Evolutionary conservation across 305 asterid genomes (phyloP), one percentile per base, ranked within the genome.

Genomic region (Plantago coronopus): DNA sequence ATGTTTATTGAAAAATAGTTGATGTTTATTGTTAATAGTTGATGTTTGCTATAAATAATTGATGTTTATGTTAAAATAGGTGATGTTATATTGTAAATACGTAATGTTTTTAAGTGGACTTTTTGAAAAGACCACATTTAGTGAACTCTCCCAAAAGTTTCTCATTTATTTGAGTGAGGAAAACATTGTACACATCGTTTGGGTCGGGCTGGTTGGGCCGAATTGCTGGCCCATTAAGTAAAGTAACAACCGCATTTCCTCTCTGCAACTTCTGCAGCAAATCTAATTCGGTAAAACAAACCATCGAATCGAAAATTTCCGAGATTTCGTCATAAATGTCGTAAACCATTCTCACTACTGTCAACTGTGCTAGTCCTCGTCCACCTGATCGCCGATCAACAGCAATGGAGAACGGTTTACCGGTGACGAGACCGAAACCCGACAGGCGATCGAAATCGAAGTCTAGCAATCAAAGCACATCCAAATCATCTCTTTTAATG

Each of bases 371-470:
- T n/a, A 50, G 16, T 21, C 51, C 51, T 11, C 11, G 5, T 3
- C 2, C 18, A 21, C 6, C 27, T 50, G 11, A 50, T 12, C 57
- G 17, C 37, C 38, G 29, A 51, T 15, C 25, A 3, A 5, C 14
- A 17, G 3, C 15, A 58, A 58, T 58, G 63, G 51, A 58, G 17
- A 37, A 14, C 29, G 44, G 23, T 22, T 59, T 59, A 50, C 63
- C 63, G 49, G 38, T 59, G 2, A 59, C 63, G 53, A 21, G 51
- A 59, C 19, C 46, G 1, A 43, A 65, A 63, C 65, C 64, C 43
- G 66, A 84, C 18, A 74, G 84, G 76, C 85, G 97, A 76, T 87
- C 85, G 57, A 89, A 89, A 70, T 78, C 88, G 5, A 87, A 84
- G 80, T 12, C 40, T 34, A 65, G 72, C 51, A 18, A 17, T 42